Conservation (phyloP, 169 alveolate species). For the Plasmodium inui region DNA sequence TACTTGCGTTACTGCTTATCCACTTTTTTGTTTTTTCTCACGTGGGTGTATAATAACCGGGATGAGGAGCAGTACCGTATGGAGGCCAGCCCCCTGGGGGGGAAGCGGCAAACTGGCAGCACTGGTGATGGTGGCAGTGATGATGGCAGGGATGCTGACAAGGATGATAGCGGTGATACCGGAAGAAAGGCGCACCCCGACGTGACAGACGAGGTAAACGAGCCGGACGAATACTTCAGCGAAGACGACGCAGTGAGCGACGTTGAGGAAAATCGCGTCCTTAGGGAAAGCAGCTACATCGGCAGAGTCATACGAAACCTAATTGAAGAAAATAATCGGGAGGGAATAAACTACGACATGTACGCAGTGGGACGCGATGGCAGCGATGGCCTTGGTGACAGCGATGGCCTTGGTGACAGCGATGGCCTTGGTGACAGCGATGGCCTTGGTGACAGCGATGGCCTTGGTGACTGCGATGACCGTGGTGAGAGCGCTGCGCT, state of each 20-base stretch:
- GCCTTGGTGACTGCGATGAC: no score
- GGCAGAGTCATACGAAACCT: slow-evolving; percentile 8
- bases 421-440: neutral
- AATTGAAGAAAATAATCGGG: slow-evolving; percentile 39
- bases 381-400: neutral
- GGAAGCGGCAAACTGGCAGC: neutral
- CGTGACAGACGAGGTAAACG: neutral
- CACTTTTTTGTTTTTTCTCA: neutral
- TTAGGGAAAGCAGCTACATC: slow-evolving; percentile 29
- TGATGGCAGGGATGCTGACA: no score
- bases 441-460: neutral
- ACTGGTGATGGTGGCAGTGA: neutral
- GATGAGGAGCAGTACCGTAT: neutral
- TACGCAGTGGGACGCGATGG: neutral
- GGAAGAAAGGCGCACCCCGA: neutral
- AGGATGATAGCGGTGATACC: neutral
- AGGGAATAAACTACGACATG: slow-evolving; percentile 10
- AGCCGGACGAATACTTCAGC: slow-evolving; percentile 22
- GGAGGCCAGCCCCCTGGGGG: neutral
- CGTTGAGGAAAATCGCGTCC: slow-evolving; percentile 17
- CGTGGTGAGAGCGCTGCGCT: neutral
- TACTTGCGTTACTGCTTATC: slow-evolving; percentile 10
- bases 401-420: neutral
- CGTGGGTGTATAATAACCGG: slow-evolving; percentile 6
- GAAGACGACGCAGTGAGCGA: slow-evolving; percentile 44